Evolutionary conservation across 805 yeast species (phyloP), one percentile per base, ranked within the genome.

Genomic region (Schwanniomyces yamadae): DNA sequence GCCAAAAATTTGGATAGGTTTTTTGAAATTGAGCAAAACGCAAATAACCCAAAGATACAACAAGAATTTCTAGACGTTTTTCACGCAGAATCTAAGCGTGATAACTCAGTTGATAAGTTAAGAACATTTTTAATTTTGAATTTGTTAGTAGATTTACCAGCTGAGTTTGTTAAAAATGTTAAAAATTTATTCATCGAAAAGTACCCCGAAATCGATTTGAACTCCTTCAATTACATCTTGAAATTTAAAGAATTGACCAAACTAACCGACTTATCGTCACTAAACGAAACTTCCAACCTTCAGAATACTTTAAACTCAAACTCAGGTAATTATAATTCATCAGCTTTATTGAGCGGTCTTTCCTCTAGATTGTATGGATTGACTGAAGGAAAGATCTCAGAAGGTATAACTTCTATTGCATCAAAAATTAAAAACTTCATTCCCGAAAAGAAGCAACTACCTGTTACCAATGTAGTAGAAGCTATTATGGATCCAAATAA

Each of bases 11-110:
- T 93, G 48, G 99, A 95, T 52, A 80, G 89, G 37, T 84, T 90
- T 49, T 93, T 91, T 59, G 98, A 93, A 63, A 80, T 93, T 42
- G 99, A 93, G 63, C 97, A 91, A 56, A 82, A 80, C 45, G 77
- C 80, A 37, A 73, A 69, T 39, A 82, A 82, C 59, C 73, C 78
- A 11, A 77, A 66, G 71, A 74, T 68, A 12, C 77, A 72, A 61
- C 69, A 57, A 34, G 78, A 71, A 55, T 93, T 77, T 58, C 64
- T 76, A 44, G 84, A 78, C 10, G 67, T 83, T 17, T 60, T 85
- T 40, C 66, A 69, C 17, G 67, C 71, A 25, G 62, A 61, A 20
- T 63, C 80, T 18, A 73, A 72, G 32, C 68, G 81, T 19, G 84
- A 84, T 42, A 73, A 80, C 41, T 77, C 82, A 29, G 61, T 69